Percentiles rank a stretch among this genome's conserved stretches.
Evolutionary conservation across 768 basidiomycete species (phyloP).

Genomic region (Suillus subaureus): DNA sequence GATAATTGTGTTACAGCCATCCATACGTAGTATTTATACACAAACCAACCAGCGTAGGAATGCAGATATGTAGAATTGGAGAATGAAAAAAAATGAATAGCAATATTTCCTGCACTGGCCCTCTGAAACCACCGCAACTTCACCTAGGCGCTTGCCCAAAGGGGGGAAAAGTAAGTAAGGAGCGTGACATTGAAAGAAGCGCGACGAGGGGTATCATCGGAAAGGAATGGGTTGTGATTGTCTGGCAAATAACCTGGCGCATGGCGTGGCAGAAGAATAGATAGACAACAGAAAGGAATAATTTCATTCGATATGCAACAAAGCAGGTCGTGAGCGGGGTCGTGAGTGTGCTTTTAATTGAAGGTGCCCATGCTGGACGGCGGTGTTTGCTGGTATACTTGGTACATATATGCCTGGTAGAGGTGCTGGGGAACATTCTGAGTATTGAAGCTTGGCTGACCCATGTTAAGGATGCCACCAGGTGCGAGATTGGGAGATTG

Average conservation of each 20-base stretch:
- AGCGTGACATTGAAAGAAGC: slow-evolving; percentile 22
- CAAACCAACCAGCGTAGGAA: slow-evolving; percentile 32
- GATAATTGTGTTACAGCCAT: slow-evolving; percentile 39
- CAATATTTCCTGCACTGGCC: slow-evolving; percentile 33
- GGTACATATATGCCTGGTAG: slow-evolving; percentile 85
- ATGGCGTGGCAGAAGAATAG: slow-evolving; percentile 30
- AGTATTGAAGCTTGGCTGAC: slow-evolving; percentile 63
- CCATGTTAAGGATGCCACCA: slow-evolving; percentile 61
- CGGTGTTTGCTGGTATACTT: slow-evolving; percentile 77
- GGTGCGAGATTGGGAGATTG: slow-evolving; percentile 63
- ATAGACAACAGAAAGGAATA: slow-evolving; percentile 36
- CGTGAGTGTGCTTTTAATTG: slow-evolving; percentile 49
- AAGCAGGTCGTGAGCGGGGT: slow-evolving; percentile 46
- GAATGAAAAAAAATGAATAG: slow-evolving; percentile 22
- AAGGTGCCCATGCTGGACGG: slow-evolving; percentile 76
- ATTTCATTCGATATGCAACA: slow-evolving; percentile 32
- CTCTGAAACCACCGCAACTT: slow-evolving; percentile 22
- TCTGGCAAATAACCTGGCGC: slow-evolving; percentile 28
- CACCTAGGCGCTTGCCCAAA: slow-evolving; percentile 24
- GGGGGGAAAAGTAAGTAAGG: slow-evolving; percentile 13
- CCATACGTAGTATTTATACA: slow-evolving; percentile 44
- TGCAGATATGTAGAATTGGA: slow-evolving; percentile 30
- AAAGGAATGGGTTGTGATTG: slow-evolving; percentile 27
- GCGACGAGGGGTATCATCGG: slow-evolving; percentile 35
- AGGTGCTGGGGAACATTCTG: slow-evolving; percentile 68